Evolutionary conservation across 2,329 filamentous ascomycete species (phyloP).

Genomic region (Ascochyta viciae-villosae): DNA sequence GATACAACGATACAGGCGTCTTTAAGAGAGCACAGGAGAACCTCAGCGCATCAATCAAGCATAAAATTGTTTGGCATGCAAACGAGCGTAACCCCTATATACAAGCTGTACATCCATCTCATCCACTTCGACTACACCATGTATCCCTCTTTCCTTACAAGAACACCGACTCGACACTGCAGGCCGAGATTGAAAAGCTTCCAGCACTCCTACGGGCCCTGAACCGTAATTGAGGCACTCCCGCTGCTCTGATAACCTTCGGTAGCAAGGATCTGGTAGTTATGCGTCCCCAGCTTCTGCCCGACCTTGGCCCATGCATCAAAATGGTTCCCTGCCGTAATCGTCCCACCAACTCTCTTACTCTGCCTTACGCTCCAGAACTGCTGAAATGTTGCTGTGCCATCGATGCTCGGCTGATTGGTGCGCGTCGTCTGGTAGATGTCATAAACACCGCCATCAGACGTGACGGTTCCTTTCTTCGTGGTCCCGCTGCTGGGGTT

Average conservation of each 20-base stretch:
- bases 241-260: conserved; percentile 63
- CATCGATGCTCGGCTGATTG: conserved; percentile 62
- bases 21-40: no score
- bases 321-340: conserved; percentile 61
- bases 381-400: conserved; percentile 62
- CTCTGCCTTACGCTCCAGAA: conserved; percentile 60
- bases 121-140: neutral
- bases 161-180: neutral
- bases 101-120: neutral
- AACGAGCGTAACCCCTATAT: neutral
- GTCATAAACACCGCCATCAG: conserved; percentile 62
- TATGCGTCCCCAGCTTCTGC: conserved; percentile 56
- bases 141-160: neutral
- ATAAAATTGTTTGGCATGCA: neutral
- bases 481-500: conserved; percentile 57
- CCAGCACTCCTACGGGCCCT: neutral
- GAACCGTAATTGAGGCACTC: conserved; percentile 56
- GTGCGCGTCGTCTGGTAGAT: conserved; percentile 59
- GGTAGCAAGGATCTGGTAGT: conserved; percentile 64
- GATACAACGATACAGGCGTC: no score
- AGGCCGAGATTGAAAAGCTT: neutral
- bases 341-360: conserved; percentile 60
- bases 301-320: conserved; percentile 60
- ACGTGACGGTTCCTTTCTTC: conserved; percentile 59
- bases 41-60: neutral